Evolutionary conservation across 192 early-diverging fungal genomes (phyloP), one percentile per base, ranked within the genome.

Genomic region (Coemansia sp.): DNA sequence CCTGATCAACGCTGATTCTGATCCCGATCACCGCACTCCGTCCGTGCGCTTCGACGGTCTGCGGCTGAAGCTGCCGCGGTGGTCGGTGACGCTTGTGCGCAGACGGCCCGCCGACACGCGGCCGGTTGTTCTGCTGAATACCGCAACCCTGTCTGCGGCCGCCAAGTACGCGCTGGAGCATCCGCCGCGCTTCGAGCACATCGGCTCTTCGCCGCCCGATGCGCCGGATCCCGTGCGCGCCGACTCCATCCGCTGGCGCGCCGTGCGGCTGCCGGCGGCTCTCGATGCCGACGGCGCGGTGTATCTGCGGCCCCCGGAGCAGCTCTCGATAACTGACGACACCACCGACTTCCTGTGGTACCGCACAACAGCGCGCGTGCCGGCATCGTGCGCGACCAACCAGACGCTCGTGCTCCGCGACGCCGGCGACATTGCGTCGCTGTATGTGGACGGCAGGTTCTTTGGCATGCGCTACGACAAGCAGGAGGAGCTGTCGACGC

Each of bases 321-420:
- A 83, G 8, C 64, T 83, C 39, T 59, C 64, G 16, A 41, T 77
- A 0, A 83, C 80, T 10, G 67, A 77, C 66, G 80, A 83, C 50
- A 20, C 14, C 39, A 68, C 80, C 11, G 80, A 83, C 66, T 83
- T 77, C 63, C 55, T 76, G 69, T 83, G 80, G 80, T 74, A 83
- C 75, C 75, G 64, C 50, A 83, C 75, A 11, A 48, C 49, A 5
- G 60, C 74, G 39, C 42, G 17, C 12, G 59, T 83, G 37, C 56
- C 67, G 38, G 40, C 69, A 0, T 5, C 46, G 2, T 72, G 75
- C 55, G 22, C 48, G 1, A 8, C 17, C 12, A 39, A 37, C 20
- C 7, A 45, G 8, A 39, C 25, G 59, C 68, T 83, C 13, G 72
- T 74, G 11, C 61, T 83, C 1, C 51, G 67, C 7, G 63, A 83